A percentile compares a stretch with the other conserved stretches of the same genome.
Conservation (phyloP, 805 yeast genomes). For the Monosporozyma servazzii region DNA sequence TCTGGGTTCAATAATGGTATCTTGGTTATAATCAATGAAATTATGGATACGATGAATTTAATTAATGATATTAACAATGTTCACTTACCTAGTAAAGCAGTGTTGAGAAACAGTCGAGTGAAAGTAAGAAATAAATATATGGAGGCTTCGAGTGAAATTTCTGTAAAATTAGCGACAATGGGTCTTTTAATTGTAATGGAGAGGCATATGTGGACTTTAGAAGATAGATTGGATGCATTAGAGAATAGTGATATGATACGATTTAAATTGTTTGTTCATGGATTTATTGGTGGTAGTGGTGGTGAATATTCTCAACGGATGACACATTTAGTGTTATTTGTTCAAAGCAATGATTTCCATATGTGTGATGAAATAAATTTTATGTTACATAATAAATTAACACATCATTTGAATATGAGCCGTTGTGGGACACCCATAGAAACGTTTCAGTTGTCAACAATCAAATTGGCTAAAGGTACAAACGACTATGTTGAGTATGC, state of each 20-base stretch:
- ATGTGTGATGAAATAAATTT: slow-evolving; percentile 20
- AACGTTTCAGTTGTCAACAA: slow-evolving; percentile 28
- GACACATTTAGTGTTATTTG: slow-evolving; percentile 31
- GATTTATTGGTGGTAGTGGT: slow-evolving; percentile 15
- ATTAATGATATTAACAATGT: slow-evolving; percentile 7
- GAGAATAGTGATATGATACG: slow-evolving; percentile 38
- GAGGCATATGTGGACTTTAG: slow-evolving; percentile 43
- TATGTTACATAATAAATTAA: slow-evolving; percentile 19
- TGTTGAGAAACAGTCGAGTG: slow-evolving; percentile 40
- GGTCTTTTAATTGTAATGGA: slow-evolving; percentile 48
- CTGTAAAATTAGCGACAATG: slow-evolving; percentile 41
- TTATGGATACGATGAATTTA: slow-evolving; percentile 28
- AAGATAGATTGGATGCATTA: slow-evolving; percentile 46
- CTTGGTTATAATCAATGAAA: slow-evolving; percentile 25
- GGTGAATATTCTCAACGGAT: background rate
- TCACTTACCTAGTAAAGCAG: slow-evolving; percentile 21
- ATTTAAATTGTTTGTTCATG: slow-evolving; percentile 26
- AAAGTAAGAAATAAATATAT: slow-evolving; percentile 40
- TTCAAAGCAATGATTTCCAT: slow-evolving; percentile 41
- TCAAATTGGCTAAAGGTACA: slow-evolving; percentile 30
- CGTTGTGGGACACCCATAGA: background rate
- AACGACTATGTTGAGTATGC: slow-evolving; percentile 29
- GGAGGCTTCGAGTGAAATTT: slow-evolving; percentile 34
- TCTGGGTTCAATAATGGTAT: slow-evolving; percentile 44
- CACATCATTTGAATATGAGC: slow-evolving; percentile 19